These are phyloP conservation scores for Aspergillus phoenicis DNA, from an alignment of 2,329 filamentous ascomycete genomes.

Conservation along the genomic window DNA sequence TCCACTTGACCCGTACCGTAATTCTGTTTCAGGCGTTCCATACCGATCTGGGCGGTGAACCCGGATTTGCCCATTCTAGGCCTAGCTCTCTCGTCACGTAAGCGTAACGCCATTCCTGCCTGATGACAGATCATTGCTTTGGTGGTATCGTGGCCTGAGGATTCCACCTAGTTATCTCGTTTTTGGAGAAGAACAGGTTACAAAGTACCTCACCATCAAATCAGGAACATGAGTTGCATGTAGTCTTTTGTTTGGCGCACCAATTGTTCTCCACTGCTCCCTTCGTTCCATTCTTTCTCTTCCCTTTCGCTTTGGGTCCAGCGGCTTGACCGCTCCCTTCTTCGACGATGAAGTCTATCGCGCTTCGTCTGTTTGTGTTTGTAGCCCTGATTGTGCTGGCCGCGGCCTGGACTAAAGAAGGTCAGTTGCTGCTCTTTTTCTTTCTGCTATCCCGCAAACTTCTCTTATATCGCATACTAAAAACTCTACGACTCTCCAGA, in stretches of 20 bases:
- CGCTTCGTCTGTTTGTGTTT: slow-evolving; percentile 67
- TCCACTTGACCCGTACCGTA: neutral
- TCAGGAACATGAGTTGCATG: neutral
- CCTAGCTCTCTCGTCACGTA: slow-evolving; percentile 1
- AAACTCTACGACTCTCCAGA: slow-evolving; percentile 56
- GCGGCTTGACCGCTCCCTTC: slow-evolving; percentile 30
- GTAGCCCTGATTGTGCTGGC: slow-evolving; percentile 68
- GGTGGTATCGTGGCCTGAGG: slow-evolving; percentile 8
- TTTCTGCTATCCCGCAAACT: neutral
- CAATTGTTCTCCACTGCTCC: neutral
- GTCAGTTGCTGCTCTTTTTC: slow-evolving; percentile 49
- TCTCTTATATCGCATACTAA: neutral
- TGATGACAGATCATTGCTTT: slow-evolving; percentile 16
- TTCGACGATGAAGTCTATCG: slow-evolving; percentile 68
- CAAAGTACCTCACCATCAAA: neutral
- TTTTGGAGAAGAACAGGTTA: neutral
- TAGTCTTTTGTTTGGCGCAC: neutral
- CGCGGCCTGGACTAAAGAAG: slow-evolving; percentile 84
- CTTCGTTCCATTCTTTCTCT: neutral
- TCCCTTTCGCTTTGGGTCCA: slow-evolving; percentile 19
- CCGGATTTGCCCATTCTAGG: neutral
- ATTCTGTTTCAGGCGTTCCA: neutral
- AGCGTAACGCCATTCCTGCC: slow-evolving; percentile 14
- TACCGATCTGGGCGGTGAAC: neutral
- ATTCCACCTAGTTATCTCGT: neutral